These are phyloP conservation scores for Ophiostoma triangulosporum DNA, from an alignment of 2,329 filamentous ascomycete species.

Conservation along the genomic window DNA sequence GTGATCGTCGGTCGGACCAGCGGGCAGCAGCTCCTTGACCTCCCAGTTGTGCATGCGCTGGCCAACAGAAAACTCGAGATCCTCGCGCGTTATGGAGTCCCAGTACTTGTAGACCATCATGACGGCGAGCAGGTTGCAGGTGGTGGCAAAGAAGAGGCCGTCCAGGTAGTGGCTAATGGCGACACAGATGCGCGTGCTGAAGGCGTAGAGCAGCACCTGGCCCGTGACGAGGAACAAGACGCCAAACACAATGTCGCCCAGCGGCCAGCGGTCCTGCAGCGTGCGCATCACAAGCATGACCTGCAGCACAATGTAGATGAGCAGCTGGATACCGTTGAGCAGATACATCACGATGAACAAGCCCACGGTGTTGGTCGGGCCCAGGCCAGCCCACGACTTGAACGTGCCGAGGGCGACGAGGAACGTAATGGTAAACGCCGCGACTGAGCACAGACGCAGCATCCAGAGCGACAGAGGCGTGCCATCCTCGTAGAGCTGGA, in stretches of 20 bases:
- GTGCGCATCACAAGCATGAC: slow-evolving; percentile 79
- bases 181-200: slow-evolving; percentile 74
- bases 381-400: slow-evolving; percentile 76
- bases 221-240: slow-evolving; percentile 84
- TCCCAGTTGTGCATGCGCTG: slow-evolving; percentile 97
- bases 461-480: slow-evolving; percentile 91
- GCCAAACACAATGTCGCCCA: slow-evolving; percentile 83
- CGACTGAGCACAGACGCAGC: slow-evolving; percentile 61
- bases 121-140: slow-evolving; percentile 83
- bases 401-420: slow-evolving; percentile 85
- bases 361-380: slow-evolving; percentile 73
- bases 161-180: slow-evolving; percentile 84
- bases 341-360: slow-evolving; percentile 88
- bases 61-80: slow-evolving; percentile 94
- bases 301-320: slow-evolving; percentile 79
- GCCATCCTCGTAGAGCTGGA: slow-evolving; percentile 95
- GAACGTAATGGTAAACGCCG: slow-evolving; percentile 77
- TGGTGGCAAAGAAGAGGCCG: slow-evolving; percentile 84
- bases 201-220: slow-evolving; percentile 84
- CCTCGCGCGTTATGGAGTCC: slow-evolving; percentile 97
- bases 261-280: slow-evolving; percentile 85
- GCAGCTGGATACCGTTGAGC: slow-evolving; percentile 73
- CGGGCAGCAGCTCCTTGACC: slow-evolving; percentile 77
- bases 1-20: slow-evolving; percentile 22
- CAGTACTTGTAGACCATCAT: slow-evolving; percentile 99